These are phyloP conservation scores for Neurospora discreta DNA, from an alignment of 495 filamentous ascomycete species.

Conservation along the genomic window DNA sequence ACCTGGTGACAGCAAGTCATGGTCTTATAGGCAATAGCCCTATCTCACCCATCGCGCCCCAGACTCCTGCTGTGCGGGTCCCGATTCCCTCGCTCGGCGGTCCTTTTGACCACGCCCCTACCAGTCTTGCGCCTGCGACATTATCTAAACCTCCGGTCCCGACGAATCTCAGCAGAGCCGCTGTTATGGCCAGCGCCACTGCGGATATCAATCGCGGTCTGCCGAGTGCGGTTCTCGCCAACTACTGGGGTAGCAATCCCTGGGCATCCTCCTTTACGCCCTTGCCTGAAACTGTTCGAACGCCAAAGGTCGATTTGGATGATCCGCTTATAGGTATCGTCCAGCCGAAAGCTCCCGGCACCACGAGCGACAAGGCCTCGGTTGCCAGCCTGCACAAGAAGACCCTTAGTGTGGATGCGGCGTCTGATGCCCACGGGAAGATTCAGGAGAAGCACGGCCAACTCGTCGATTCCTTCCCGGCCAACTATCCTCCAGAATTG, in stretches of 20 bases:
- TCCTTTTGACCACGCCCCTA: constrained; percentile 29
- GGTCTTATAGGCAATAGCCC: constrained; percentile 49
- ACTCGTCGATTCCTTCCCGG: constrained; percentile 54
- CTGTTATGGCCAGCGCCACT: constrained; percentile 67
- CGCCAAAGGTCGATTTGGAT: constrained; percentile 34
- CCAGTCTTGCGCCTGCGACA: constrained; percentile 70
- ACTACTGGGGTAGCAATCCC: constrained; percentile 80
- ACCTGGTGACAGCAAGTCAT: constrained; percentile 77
- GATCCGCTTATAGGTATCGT: constrained; percentile 34
- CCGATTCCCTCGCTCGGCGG: constrained; percentile 7
- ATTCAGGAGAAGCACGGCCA: constrained; percentile 21
- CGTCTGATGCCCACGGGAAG: constrained; percentile 23
- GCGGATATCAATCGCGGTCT: constrained; percentile 55
- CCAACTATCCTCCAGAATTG: constrained; percentile 71
- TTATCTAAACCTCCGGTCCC: constrained; percentile 75
- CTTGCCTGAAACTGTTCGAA: constrained; percentile 2
- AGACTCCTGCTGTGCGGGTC: constrained; percentile 11
- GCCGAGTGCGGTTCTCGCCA: constrained; percentile 78
- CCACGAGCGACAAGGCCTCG: constrained; percentile 14
- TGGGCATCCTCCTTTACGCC: constrained; percentile 68
- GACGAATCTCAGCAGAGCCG: constrained; percentile 79
- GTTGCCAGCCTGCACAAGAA: constrained; percentile 51
- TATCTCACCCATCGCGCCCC: constrained; percentile 14
- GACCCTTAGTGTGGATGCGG: constrained; percentile 63
- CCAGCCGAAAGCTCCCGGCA: constrained; percentile 28